phyloP scores from a whole-genome alignment of 208 protist genomes.

The Entamoeba dispar region DNA sequence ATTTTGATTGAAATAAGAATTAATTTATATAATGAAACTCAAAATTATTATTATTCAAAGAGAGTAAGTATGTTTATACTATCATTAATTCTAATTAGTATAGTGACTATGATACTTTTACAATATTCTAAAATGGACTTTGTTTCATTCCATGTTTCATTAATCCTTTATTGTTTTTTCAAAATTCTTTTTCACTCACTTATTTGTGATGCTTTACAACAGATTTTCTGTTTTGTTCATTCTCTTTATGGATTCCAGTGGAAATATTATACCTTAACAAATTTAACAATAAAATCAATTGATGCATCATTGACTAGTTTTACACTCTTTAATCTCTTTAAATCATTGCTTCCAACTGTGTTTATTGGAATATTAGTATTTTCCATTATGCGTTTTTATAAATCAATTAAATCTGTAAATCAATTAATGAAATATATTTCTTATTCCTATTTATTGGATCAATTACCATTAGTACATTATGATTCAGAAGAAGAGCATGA shows the following conservation, averaged over 20 bases:
- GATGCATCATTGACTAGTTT: neutral
- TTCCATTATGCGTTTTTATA: neutral
- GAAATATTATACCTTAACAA: neutral
- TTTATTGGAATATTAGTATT: neutral
- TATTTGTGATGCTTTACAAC: neutral
- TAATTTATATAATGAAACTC: too few species aligned
- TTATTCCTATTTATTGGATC: neutral
- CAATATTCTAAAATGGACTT: neutral
- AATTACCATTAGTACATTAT: neutral
- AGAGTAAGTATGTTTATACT: neutral
- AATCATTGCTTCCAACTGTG: neutral
- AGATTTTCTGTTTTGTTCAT: neutral
- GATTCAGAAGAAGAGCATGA: neutral
- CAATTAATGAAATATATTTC: neutral
- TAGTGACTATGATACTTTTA: neutral
- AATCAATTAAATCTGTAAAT: neutral
- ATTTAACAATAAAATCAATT: neutral
- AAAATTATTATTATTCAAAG: neutral
- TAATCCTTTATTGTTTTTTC: neutral
- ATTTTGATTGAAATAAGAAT: too few species aligned
- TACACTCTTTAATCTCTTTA: neutral
- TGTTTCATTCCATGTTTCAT: neutral
- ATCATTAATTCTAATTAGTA: neutral
- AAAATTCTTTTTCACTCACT: neutral
- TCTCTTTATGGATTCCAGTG: neutral